Conservation (phyloP, 208 protist genomes). For the Acanthamoeba lenticulata region DNA sequence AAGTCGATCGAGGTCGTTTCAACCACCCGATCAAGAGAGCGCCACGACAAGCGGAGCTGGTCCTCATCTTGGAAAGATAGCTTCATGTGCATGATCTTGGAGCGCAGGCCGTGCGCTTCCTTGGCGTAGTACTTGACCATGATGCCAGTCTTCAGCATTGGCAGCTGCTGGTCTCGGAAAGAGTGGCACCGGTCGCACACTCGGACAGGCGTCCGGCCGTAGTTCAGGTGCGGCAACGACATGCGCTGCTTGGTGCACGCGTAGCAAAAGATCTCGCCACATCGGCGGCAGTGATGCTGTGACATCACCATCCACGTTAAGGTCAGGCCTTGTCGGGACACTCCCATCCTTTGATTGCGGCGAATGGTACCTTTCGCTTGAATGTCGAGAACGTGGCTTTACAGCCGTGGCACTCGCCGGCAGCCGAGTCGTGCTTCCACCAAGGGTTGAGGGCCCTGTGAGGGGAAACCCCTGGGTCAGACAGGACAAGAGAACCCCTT, state of each 20-base stretch:
- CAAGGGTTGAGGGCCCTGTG: constrained; percentile 5
- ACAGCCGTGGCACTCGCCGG: neutral
- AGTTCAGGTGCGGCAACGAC: constrained; percentile 6
- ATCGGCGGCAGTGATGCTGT: neutral
- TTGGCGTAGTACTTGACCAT: constrained; percentile 42
- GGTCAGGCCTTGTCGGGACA: no score
- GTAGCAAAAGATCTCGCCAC: constrained; percentile 32
- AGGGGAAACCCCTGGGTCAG: neutral
- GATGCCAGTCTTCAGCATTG: neutral
- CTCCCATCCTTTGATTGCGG: no score
- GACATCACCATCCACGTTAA: no score
- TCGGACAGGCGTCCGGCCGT: neutral
- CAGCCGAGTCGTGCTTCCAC: constrained; percentile 7
- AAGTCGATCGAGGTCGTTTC: constrained; percentile 31
- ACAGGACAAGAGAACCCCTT: neutral
- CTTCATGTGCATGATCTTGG: constrained; percentile 52
- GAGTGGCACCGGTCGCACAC: neutral
- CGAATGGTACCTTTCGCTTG: neutral
- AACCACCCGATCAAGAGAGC: neutral
- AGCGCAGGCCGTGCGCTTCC: neutral
- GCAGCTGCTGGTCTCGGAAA: neutral
- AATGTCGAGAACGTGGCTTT: constrained; percentile 16
- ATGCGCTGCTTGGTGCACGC: neutral
- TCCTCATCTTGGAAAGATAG: constrained; percentile 21
- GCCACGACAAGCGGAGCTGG: neutral